phyloP scores from a whole-genome alignment of 345 rosid genomes.

The Ceriops decandra region DNA sequence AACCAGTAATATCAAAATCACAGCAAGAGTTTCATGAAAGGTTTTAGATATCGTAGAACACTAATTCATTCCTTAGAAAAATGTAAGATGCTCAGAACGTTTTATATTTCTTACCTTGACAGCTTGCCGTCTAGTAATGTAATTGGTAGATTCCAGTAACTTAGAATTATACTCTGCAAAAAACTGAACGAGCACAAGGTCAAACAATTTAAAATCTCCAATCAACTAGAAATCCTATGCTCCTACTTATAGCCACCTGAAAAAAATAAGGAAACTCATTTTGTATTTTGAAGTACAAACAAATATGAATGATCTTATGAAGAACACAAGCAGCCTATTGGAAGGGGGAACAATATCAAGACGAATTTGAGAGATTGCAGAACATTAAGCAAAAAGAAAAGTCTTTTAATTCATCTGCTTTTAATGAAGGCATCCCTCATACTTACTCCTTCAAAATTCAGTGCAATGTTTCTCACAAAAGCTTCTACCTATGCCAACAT shows the following conservation, averaged over 20 bases:
- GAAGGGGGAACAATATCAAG: too few species aligned
- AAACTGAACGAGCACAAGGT: conserved; percentile 48
- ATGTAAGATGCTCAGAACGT: background rate
- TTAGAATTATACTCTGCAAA: conserved; percentile 80
- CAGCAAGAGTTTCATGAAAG: background rate
- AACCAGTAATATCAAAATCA: conserved; percentile 3
- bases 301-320: background rate
- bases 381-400: too few species aligned
- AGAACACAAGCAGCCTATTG: too few species aligned
- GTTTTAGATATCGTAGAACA: background rate
- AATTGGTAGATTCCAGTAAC: conserved; percentile 86
- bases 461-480: too few species aligned
- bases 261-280: background rate
- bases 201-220: conserved; percentile 4
- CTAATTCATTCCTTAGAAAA: background rate
- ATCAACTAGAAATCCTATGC: background rate
- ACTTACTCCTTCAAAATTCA: too few species aligned
- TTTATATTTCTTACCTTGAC: conserved; percentile 52
- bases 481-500: too few species aligned
- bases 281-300: background rate
- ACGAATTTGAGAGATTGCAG: too few species aligned
- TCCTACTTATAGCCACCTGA: background rate
- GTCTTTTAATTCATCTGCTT: too few species aligned
- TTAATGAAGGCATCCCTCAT: too few species aligned
- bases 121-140: conserved; percentile 96